Evolutionary conservation across 768 basidiomycete species (phyloP).

Genomic region (Russula vinacea): DNA sequence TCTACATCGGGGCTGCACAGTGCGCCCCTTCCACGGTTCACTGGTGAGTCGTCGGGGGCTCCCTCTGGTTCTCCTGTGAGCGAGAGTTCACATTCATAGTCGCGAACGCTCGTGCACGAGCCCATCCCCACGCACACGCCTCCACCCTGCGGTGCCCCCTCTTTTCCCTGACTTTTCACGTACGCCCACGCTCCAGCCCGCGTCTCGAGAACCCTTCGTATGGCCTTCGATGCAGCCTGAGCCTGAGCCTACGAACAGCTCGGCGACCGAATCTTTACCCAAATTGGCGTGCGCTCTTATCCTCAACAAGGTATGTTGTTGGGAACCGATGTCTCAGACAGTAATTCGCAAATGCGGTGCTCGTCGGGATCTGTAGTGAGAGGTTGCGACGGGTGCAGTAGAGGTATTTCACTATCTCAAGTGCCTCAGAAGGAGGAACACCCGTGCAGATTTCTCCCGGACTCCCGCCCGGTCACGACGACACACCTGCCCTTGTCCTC

Average conservation of each 20-base stretch:
- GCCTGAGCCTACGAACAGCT: neutral
- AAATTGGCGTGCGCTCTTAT: no score
- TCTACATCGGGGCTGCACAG: neutral
- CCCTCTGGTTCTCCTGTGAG: neutral
- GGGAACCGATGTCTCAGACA: no score
- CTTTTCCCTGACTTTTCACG: neutral
- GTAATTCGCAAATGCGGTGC: no score
- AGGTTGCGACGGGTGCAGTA: no score
- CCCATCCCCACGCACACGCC: neutral
- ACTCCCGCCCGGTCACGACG: no score
- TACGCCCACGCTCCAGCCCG: neutral
- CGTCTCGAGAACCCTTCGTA: neutral
- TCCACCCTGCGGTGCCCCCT: neutral
- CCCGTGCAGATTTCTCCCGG: no score
- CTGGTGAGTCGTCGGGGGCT: neutral
- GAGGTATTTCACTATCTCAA: no score
- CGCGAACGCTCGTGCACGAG: neutral
- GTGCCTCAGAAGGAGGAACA: no score
- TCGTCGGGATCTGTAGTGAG: no score
- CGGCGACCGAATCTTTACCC: neutral
- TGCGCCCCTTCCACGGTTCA: neutral
- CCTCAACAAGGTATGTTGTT: no score
- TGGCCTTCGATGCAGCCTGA: neutral
- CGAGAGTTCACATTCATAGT: no score
- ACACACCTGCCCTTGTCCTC: no score